Conservation (phyloP, 1,139 yeast species). For the Meyerozyma carpophila region DNA sequence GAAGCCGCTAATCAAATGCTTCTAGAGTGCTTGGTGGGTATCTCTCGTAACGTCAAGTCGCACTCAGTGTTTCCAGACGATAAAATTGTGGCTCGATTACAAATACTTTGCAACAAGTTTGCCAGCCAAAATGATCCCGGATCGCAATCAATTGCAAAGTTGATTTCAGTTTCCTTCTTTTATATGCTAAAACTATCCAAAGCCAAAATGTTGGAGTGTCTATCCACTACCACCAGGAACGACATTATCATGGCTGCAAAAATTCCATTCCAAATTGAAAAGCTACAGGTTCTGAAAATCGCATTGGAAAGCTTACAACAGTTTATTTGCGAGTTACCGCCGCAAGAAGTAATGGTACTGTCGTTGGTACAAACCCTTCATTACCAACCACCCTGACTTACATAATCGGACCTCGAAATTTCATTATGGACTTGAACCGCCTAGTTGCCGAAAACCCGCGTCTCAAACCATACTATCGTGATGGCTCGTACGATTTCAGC, state of each 20-base stretch:
- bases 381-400: background rate
- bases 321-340: background rate
- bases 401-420: background rate
- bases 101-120: background rate
- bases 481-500: constrained; percentile 8
- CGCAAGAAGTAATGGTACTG: background rate
- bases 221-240: background rate
- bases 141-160: background rate
- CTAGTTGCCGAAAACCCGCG: background rate
- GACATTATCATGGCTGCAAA: background rate
- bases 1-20: background rate
- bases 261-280: background rate
- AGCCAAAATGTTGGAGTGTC: too few relatives aligned
- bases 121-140: background rate
- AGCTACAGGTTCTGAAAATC: background rate
- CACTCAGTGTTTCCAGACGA: background rate
- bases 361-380: background rate
- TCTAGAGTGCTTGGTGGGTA: background rate
- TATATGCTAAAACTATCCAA: background rate
- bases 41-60: background rate
- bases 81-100: background rate
- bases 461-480: background rate
- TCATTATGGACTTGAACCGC: background rate
- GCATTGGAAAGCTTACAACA: background rate
- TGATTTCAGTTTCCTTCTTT: background rate